These are phyloP conservation scores for Exutisphaerella laricina DNA, from an alignment of 2,329 filamentous ascomycete species.

Conservation along the genomic window DNA sequence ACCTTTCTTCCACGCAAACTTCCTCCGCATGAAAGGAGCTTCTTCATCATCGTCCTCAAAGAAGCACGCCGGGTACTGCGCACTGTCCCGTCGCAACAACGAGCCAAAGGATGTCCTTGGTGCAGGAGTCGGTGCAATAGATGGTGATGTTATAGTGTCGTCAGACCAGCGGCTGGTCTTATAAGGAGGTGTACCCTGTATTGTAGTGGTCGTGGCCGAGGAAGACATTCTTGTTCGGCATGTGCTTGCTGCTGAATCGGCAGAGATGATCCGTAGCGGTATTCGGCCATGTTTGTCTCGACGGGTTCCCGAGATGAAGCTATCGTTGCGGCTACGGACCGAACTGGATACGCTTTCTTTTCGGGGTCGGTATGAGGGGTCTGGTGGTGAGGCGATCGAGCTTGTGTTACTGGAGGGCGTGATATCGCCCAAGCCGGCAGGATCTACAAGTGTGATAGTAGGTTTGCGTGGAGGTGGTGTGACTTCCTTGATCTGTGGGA, in stretches of 20 bases:
- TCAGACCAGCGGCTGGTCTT: conserved; percentile 26
- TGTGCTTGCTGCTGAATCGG: conserved; percentile 9
- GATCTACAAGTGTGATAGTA: conserved; percentile 4
- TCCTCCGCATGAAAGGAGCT: conserved; percentile 21
- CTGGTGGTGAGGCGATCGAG: conserved; percentile 11
- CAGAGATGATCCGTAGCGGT: conserved; percentile 24
- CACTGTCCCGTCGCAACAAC: conserved; percentile 18
- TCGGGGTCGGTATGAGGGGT: conserved; percentile 22
- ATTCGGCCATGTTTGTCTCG: conserved; percentile 11
- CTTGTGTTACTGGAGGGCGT: conserved; percentile 5
- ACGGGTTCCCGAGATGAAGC: conserved; percentile 17
- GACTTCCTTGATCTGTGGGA: conserved; percentile 23
- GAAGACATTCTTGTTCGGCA: neutral
- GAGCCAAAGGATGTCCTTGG: conserved; percentile 24
- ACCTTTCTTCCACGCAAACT: conserved; percentile 21
- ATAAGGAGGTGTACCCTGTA: neutral
- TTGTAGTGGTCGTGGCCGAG: neutral
- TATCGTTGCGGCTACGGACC: conserved; percentile 25
- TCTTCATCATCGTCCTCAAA: conserved; percentile 26
- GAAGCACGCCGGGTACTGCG: conserved; percentile 29
- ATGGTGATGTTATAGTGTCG: conserved; percentile 26
- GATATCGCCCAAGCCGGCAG: neutral
- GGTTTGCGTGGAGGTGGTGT: conserved; percentile 17
- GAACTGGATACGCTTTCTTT: conserved; percentile 27
- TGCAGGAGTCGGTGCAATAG: conserved; percentile 14